Percentiles rank a stretch among this genome's conserved stretches.
Conservation (phyloP, 1,139 yeast genomes). For the Pichia inconspicua region DNA sequence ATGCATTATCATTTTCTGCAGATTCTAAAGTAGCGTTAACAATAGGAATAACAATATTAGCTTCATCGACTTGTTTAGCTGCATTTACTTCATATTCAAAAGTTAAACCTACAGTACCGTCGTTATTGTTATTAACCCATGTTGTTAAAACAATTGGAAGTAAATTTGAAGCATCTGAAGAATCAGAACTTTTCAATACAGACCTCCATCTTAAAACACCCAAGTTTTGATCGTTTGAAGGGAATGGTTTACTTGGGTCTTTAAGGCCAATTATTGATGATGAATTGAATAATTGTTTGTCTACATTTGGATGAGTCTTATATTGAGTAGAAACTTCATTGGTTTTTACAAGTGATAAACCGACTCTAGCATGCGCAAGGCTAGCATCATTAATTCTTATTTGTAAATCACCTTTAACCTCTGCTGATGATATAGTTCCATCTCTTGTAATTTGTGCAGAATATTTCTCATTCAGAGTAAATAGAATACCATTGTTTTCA, state of each 20-base stretch:
- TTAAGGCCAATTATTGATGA: conserved; percentile 61
- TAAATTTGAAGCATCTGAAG: conserved; percentile 43
- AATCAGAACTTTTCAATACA: conserved; percentile 35
- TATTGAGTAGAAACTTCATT: conserved; percentile 49
- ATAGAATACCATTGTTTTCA: conserved; percentile 68
- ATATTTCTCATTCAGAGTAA: conserved; percentile 70
- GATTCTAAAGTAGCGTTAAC: conserved; percentile 49
- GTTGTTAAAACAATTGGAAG: conserved; percentile 75
- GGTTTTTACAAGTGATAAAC: conserved; percentile 38
- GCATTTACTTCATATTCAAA: conserved; percentile 73
- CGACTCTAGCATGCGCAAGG: conserved; percentile 57
- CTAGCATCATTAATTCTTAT: conserved; percentile 72
- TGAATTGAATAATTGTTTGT: conserved; percentile 58
- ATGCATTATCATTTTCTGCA: conserved; percentile 40
- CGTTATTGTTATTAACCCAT: conserved; percentile 65
- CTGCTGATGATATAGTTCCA: conserved; percentile 67
- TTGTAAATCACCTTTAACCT: conserved; percentile 86
- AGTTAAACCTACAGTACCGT: conserved; percentile 61
- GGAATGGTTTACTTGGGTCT: conserved; percentile 74
- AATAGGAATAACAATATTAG: conserved; percentile 61
- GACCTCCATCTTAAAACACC: conserved; percentile 92
- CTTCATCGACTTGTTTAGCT: conserved; percentile 46
- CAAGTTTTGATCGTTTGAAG: conserved; percentile 80
- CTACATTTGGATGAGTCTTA: conserved; percentile 95
- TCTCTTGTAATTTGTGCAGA: conserved; percentile 77